phyloP scores from a whole-genome alignment of 352 stramenopile species.

The Plasmopara viticola region DNA sequence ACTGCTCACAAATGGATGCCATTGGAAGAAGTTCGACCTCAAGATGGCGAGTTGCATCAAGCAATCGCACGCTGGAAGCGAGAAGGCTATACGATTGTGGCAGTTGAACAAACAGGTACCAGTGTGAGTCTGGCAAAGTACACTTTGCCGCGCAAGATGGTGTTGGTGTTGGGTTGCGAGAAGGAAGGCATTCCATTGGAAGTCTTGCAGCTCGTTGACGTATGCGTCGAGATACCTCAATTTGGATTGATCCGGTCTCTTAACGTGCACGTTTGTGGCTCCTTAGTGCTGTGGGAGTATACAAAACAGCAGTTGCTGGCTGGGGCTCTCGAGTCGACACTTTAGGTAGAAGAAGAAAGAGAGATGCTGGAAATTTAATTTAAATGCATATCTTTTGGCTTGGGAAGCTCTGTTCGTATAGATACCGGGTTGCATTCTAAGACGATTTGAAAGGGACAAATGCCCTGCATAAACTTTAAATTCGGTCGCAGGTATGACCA shows the following conservation, averaged over 20 bases:
- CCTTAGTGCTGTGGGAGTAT: constrained; percentile 95
- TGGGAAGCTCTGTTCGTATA: no score
- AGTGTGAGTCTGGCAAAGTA: constrained; percentile 82
- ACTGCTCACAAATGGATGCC: constrained; percentile 94
- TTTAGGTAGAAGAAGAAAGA: constrained; percentile 5
- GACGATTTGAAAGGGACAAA: no score
- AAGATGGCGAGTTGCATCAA: constrained; percentile 28
- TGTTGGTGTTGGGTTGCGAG: constrained; percentile 95
- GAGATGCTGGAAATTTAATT: neutral
- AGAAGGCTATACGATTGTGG: constrained; percentile 90
- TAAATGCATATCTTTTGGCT: no score
- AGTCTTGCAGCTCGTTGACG: constrained; percentile 92
- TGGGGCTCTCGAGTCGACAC: constrained; percentile 15
- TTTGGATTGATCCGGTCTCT: constrained; percentile 94
- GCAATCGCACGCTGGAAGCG: constrained; percentile 62
- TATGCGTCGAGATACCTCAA: constrained; percentile 97
- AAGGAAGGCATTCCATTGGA: constrained; percentile 95
- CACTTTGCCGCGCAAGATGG: constrained; percentile 84
- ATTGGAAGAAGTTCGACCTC: constrained; percentile 83
- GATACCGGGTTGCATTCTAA: no score
- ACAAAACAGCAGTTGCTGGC: constrained; percentile 83
- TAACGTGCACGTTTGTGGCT: constrained; percentile 96
- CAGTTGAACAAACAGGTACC: constrained; percentile 91
- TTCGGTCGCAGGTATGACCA: no score
- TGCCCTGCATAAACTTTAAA: no score